A percentile compares a stretch with the other conserved stretches of the same genome.
These are phyloP conservation scores for Davidsoniella eucalypti DNA, from an alignment of 2,329 filamentous ascomycete genomes.

Conservation along the genomic window DNA sequence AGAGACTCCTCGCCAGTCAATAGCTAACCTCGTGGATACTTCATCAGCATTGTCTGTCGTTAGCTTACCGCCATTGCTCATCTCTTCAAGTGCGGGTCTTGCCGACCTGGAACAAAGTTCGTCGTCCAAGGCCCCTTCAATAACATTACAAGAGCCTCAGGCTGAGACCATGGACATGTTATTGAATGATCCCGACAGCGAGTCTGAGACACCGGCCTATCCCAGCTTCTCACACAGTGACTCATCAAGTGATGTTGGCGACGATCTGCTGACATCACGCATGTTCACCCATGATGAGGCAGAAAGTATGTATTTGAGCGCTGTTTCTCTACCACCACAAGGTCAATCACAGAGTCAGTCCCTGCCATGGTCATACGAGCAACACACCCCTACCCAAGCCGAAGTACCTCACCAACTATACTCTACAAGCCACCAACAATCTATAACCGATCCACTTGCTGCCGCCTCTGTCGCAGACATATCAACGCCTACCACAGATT, in stretches of 20 bases:
- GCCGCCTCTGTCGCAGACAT: no score
- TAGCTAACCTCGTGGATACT: not conserved
- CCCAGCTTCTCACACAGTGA: slow-evolving; percentile 3
- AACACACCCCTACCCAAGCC: not conserved
- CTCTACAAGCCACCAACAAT: not conserved
- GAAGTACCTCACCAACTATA: not conserved
- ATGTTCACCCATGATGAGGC: slow-evolving; percentile 67
- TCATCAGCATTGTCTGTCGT: not conserved
- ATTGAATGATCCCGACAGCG: slow-evolving; percentile 2
- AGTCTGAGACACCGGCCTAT: not conserved
- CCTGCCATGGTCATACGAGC: not conserved
- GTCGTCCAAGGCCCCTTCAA: not conserved
- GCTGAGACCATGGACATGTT: slow-evolving; percentile 3
- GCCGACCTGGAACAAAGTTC: no score
- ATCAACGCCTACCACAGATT: no score
- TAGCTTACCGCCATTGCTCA: slow-evolving; percentile 5
- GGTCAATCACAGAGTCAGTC: not conserved
- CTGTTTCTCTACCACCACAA: slow-evolving; percentile 35
- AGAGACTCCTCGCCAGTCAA: slow-evolving; percentile 8
- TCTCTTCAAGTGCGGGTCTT: not conserved
- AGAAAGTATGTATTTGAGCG: slow-evolving; percentile 76
- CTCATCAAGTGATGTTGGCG: slow-evolving; percentile 17
- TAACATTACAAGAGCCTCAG: not conserved
- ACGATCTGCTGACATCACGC: slow-evolving; percentile 47
- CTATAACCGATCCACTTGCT: no score